Conservation (phyloP, 1,139 yeast species). For the Sugiyamaella neomexicana region DNA sequence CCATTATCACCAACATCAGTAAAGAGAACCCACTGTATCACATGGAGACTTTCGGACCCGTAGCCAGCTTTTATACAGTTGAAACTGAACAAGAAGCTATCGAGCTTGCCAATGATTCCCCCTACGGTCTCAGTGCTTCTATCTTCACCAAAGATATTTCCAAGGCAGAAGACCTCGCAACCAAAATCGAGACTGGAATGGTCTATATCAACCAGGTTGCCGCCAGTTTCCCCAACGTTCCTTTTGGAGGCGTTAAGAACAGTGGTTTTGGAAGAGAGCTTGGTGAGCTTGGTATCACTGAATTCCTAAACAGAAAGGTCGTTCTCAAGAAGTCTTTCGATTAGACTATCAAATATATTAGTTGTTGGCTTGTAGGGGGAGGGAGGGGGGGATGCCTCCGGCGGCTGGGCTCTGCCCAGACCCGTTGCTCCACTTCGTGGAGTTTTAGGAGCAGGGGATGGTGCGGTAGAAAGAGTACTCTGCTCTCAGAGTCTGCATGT, state of each 20-base stretch:
- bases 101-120: constrained; percentile 65
- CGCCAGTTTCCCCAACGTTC: constrained; percentile 73
- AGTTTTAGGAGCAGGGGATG: too few relatives aligned
- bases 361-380: neutral
- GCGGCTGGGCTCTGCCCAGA: constrained; percentile 14
- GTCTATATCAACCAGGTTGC: constrained; percentile 80
- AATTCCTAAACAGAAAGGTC: constrained; percentile 20
- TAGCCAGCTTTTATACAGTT: constrained; percentile 69
- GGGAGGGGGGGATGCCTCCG: constrained; percentile 12
- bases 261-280: constrained; percentile 92
- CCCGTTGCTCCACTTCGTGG: neutral
- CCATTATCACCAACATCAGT: constrained; percentile 63
- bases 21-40: constrained; percentile 61
- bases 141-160: constrained; percentile 63
- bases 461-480: too few relatives aligned
- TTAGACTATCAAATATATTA: neutral
- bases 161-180: constrained; percentile 58
- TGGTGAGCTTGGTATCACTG: constrained; percentile 55
- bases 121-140: constrained; percentile 81
- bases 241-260: constrained; percentile 80
- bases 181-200: constrained; percentile 68
- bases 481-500: too few relatives aligned
- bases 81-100: constrained; percentile 69
- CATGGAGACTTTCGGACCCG: constrained; percentile 85
- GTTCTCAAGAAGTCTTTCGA: constrained; percentile 1